These are phyloP conservation scores for Musa beccarii DNA, from an alignment of 176 grass and related monocot genomes.

Conservation along the genomic window DNA sequence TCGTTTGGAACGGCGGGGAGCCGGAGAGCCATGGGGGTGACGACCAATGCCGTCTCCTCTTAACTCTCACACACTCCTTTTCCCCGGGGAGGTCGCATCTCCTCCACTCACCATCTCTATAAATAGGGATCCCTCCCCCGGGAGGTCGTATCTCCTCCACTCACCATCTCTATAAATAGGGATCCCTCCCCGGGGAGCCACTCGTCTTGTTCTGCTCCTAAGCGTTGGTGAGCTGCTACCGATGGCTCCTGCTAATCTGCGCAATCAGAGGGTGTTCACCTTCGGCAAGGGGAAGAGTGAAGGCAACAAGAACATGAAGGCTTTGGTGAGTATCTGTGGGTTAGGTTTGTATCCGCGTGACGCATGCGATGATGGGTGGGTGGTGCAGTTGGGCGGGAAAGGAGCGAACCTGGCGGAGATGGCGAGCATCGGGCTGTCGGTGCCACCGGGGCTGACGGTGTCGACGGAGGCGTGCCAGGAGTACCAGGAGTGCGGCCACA, in stretches of 20 bases:
- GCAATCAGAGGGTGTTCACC: conserved; percentile 64
- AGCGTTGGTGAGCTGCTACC: too few relatives aligned
- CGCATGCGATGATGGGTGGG: not conserved
- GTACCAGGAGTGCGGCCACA: conserved; percentile 49
- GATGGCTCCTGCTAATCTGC: not conserved
- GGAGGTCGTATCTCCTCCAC: too few relatives aligned
- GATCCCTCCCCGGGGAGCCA: not conserved
- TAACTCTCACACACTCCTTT: not conserved
- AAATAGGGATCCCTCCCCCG: not conserved
- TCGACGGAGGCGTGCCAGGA: conserved; percentile 93
- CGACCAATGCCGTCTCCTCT: not conserved
- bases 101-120: not conserved
- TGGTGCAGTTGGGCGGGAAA: conserved; percentile 63
- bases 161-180: not conserved
- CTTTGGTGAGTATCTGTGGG: conserved; percentile 34
- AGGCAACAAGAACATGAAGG: conserved; percentile 89
- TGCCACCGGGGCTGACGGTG: conserved; percentile 95
- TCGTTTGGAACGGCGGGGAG: too few relatives aligned
- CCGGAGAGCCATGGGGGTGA: not conserved
- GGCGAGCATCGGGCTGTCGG: conserved; percentile 94
- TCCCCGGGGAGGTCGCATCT: too few relatives aligned
- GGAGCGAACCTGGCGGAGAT: conserved; percentile 98
- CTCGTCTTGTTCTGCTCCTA: too few relatives aligned
- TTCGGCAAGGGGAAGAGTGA: conserved; percentile 99
- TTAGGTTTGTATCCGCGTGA: too few relatives aligned